A percentile compares a stretch with the other conserved stretches of the same genome.
Conservation (phyloP, 495 filamentous ascomycete genomes). For the Endocarpon pusillum region DNA sequence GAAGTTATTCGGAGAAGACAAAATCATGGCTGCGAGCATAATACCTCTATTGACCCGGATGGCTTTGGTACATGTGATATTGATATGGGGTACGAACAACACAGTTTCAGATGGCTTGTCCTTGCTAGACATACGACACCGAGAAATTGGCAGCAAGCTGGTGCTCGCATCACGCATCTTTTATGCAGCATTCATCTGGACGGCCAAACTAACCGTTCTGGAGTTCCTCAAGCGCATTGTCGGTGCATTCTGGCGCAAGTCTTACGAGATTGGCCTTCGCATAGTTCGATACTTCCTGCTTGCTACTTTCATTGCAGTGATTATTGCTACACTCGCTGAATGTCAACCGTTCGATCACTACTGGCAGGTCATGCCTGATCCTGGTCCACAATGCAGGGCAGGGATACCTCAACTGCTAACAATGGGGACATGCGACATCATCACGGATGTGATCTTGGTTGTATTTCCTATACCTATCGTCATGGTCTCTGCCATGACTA, state of each 20-base stretch:
- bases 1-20: constrained; percentile 72
- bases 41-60: constrained; percentile 70
- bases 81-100: constrained; percentile 84
- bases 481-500: constrained; percentile 48
- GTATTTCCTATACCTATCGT: constrained; percentile 81
- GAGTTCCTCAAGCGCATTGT: constrained; percentile 77
- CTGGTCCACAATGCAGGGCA: constrained; percentile 65
- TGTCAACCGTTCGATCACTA: constrained; percentile 73
- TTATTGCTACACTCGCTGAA: constrained; percentile 68
- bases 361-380: constrained; percentile 85
- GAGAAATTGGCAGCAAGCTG: constrained; percentile 33
- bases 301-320: constrained; percentile 57
- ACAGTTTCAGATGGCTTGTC: constrained; percentile 24
- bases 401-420: constrained; percentile 74
- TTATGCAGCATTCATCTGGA: constrained; percentile 61
- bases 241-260: constrained; percentile 46
- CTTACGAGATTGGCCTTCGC: constrained; percentile 47
- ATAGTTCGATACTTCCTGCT: constrained; percentile 57
- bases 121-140: constrained; percentile 20
- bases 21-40: constrained; percentile 61
- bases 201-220: constrained; percentile 73
- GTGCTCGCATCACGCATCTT: constrained; percentile 36
- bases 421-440: constrained; percentile 70
- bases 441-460: constrained; percentile 77
- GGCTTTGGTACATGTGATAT: constrained; percentile 69